A percentile compares a stretch with the other conserved stretches of the same genome.
Conservation (phyloP, 352 stramenopile species). For the Pythium apleroticum region DNA sequence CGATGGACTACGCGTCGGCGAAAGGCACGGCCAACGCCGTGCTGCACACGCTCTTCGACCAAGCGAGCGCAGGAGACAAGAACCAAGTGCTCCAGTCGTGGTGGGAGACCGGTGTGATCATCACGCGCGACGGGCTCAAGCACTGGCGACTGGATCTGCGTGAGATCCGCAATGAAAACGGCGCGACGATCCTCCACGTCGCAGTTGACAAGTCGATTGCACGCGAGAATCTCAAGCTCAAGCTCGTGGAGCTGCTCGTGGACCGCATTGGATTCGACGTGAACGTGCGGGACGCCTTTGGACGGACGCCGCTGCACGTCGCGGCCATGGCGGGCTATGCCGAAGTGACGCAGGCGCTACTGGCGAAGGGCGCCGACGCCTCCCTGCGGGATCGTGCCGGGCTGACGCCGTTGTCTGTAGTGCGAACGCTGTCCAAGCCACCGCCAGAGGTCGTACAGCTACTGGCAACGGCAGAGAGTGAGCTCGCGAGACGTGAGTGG, state of each 20-base stretch:
- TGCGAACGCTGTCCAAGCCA: conserved; percentile 64
- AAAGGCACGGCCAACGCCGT: conserved; percentile 78
- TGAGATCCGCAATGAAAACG: conserved; percentile 62
- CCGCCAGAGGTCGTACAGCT: conserved; percentile 63
- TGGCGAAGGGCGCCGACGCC: conserved; percentile 53
- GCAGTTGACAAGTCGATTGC: conserved; percentile 69
- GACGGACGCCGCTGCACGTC: conserved; percentile 69
- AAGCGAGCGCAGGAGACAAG: conserved; percentile 54
- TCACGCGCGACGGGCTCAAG: conserved; percentile 69
- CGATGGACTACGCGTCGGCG: conserved; percentile 53
- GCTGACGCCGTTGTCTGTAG: conserved; percentile 61
- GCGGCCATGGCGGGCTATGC: conserved; percentile 64
- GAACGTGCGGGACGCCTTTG: conserved; percentile 71
- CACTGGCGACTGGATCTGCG: conserved; percentile 72
- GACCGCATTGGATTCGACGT: conserved; percentile 71
- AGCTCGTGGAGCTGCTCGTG: conserved; percentile 64
- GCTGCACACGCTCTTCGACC: conserved; percentile 76
- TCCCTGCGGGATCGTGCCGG: conserved; percentile 52
- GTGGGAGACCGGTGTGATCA: conserved; percentile 70
- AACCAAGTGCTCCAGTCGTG: conserved; percentile 49
- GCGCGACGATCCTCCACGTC: conserved; percentile 63
- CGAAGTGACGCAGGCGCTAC: conserved; percentile 56
- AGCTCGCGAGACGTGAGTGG: conserved; percentile 12
- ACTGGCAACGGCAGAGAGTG: conserved; percentile 46
- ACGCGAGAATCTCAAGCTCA: conserved; percentile 63